Conservation (phyloP, 2,329 filamentous ascomycete species). For the Exserohilum turcica region DNA sequence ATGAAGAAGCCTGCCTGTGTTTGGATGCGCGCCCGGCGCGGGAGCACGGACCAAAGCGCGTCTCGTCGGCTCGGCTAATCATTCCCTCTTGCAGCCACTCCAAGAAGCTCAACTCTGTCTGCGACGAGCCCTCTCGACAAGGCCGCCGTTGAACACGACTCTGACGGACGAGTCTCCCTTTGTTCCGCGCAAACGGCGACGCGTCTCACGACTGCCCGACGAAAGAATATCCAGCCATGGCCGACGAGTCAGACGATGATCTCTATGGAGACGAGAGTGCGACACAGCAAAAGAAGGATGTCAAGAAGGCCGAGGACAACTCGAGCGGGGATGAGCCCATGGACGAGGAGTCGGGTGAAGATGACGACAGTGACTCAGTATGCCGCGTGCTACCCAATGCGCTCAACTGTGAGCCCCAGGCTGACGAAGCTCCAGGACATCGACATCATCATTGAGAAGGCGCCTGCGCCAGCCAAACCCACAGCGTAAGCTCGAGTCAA, state of each 20-base stretch:
- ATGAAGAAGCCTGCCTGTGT: slow-evolving; percentile 4
- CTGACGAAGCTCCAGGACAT: slow-evolving; percentile 52
- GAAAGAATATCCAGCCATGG: slow-evolving; percentile 45
- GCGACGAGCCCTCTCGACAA: background rate
- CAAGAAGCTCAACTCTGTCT: slow-evolving; percentile 12
- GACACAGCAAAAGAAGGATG: slow-evolving; percentile 26
- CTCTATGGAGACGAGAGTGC: slow-evolving; percentile 52
- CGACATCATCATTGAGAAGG: slow-evolving; percentile 58
- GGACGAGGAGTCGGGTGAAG: slow-evolving; percentile 54
- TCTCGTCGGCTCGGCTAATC: slow-evolving; percentile 27
- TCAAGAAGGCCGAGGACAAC: slow-evolving; percentile 35
- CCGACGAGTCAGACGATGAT: slow-evolving; percentile 60
- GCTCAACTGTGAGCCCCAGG: slow-evolving; percentile 13
- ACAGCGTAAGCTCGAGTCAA: slow-evolving; percentile 27
- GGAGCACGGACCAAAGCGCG: slow-evolving; percentile 28
- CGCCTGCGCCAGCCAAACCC: slow-evolving; percentile 49
- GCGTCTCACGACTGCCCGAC: background rate
- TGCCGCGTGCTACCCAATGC: slow-evolving; percentile 8
- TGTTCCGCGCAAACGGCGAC: background rate
- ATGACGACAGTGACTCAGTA: slow-evolving; percentile 54
- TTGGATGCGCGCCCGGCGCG: slow-evolving; percentile 9
- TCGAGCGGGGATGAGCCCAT: slow-evolving; percentile 51
- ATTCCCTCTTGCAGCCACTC: slow-evolving; percentile 15
- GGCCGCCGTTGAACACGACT: background rate
- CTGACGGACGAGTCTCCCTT: background rate